Conservation (phyloP, 23 red algal genomes). For the Gracilariopsis chorda region DNA sequence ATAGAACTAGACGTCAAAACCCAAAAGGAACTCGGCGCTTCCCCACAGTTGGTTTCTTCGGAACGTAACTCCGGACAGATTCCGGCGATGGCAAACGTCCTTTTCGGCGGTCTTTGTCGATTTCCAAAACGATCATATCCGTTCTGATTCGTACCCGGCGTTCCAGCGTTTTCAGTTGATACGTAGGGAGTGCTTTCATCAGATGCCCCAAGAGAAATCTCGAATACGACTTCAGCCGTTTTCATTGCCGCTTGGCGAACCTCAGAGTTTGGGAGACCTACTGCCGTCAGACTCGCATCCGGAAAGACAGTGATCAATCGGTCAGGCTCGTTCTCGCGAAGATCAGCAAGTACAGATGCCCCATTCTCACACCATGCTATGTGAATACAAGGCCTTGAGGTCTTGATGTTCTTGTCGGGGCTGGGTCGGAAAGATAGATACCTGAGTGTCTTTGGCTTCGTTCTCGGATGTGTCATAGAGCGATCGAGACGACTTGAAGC, state of each 20-base stretch:
- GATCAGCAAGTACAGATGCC: conserved; percentile 40
- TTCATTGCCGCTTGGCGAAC: background rate
- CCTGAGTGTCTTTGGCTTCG: conserved; percentile 30
- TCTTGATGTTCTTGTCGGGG: conserved; percentile 29
- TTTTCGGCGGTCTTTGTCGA: background rate
- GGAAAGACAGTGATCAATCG: conserved; percentile 35
- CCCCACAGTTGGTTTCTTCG: background rate
- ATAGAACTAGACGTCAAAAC: conserved; percentile 62
- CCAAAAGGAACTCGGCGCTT: conserved; percentile 47
- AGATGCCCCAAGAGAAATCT: background rate
- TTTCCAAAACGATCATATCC: background rate
- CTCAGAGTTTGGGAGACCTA: background rate
- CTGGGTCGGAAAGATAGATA: conserved; percentile 38
- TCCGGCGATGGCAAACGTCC: conserved; percentile 54
- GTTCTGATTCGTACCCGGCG: background rate
- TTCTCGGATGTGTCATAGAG: background rate
- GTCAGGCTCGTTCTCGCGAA: conserved; percentile 28
- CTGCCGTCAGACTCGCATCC: conserved; percentile 2
- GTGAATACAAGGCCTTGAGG: conserved; percentile 48
- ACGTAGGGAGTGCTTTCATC: background rate
- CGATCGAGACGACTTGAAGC: background rate
- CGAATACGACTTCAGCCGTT: conserved; percentile 37
- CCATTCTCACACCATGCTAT: conserved; percentile 58
- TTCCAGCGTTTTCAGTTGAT: background rate
- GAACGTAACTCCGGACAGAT: background rate